Base-by-base conservation (phyloP, 2,329 filamentous ascomycete species). In the Neoscytalidium dimidiatum region DNA sequence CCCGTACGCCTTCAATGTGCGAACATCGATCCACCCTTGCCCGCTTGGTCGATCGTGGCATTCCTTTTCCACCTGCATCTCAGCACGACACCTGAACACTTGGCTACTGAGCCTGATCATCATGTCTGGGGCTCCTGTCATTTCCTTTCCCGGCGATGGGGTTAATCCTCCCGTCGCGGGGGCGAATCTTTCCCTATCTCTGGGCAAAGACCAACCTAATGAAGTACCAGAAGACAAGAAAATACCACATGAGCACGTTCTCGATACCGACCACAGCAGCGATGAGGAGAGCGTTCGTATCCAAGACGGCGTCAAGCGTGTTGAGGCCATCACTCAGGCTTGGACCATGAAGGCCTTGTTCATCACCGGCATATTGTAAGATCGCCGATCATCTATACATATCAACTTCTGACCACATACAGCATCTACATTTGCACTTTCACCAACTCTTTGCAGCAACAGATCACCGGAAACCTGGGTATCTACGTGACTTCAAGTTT, bases 401-500 rank as follows among this genome's bases (percentile, higher is more conserved):
- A 43, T 3, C 3, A 9, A 14, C 17, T 17, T 14, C 38, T 64
- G 35, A 64, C 41, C 3, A 5, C 9, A n/a, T 1, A 6, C n/a
- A 64, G 62, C 14, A 77, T 84, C 46, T 83, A 80, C 67, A 66
- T 83, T 3, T 78, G 82, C 67, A 79, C 80, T 38, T 82, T 84
- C 64, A 75, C 75, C 67, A 83, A 83, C 49, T 81, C 76, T 13
- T 69, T 80, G 57, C 73, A 81, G 65, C 74, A 80, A 62, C 74
- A 75, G 53, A 77, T 80, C 46, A 78, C 80, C 48, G 70, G 72
- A 44, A 76, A 78, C 6, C 67, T 80, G n/a, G 73, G 73, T 3
- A 79, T 82, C 23, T 85, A 80, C 67, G 49, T 64, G 13, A 85
- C 84, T 31, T 85, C 81, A 68, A 79, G 77, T 26, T 88, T 83